Percentiles rank a stretch among this genome's conserved stretches.
Evolutionary conservation across 2,329 filamentous ascomycete species (phyloP).

Genomic region (Aspergillus texensis): DNA sequence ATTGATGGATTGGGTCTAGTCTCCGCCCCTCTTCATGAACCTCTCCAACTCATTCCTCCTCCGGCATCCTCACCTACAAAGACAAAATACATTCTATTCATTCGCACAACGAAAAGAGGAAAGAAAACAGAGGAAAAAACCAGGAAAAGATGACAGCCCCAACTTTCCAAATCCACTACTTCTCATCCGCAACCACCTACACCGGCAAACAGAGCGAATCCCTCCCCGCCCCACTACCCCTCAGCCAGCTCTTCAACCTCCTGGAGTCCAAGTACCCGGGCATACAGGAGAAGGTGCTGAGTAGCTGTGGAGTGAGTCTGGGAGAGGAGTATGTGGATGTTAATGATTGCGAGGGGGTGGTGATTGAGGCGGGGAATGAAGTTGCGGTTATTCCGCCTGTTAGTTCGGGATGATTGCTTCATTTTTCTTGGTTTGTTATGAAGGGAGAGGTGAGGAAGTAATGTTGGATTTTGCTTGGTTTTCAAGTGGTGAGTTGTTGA

Average conservation of each 20-base stretch:
- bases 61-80: neutral
- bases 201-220: conserved; percentile 43
- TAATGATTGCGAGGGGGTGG: conserved; percentile 21
- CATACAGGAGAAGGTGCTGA: conserved; percentile 41
- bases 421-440: conserved; percentile 2
- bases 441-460: neutral
- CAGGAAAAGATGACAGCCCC: conserved; percentile 1
- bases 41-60: neutral
- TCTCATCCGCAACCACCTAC: conserved; percentile 47
- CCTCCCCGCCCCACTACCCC: conserved; percentile 45
- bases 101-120: neutral
- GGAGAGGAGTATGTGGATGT: conserved; percentile 50
- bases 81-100: no score
- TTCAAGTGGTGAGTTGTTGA: neutral
- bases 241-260: conserved; percentile 38
- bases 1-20: neutral
- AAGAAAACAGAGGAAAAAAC: neutral
- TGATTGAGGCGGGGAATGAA: conserved; percentile 44
- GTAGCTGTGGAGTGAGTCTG: conserved; percentile 45
- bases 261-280: conserved; percentile 47
- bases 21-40: neutral
- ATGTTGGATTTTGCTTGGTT: neutral
- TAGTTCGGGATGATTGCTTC: conserved; percentile 44
- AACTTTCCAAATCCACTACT: conserved; percentile 50
- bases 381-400: conserved; percentile 52